Base-by-base conservation (phyloP, 2,329 filamentous ascomycete species). In the Colletotrichum camelliae region DNA sequence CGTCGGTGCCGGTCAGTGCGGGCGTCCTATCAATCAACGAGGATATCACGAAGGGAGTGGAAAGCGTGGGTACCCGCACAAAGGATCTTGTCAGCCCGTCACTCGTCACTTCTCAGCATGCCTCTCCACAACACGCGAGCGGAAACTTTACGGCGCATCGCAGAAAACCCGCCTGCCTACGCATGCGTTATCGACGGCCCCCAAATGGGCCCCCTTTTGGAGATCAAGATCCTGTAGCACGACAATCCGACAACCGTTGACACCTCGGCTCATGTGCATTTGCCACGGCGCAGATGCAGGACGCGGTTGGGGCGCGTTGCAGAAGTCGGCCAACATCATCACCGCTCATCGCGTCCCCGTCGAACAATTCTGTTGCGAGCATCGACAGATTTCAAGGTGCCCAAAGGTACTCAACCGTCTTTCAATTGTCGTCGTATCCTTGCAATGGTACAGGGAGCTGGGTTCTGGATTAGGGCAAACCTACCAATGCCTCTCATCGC, bases 91-190 rank as follows among this genome's bases (percentile, higher is more conserved):
- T 68, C 62, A 39, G 39, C 52, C 62, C 24, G 21, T 60, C 64
- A 68, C 70, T 64, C 70, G 58, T 75, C 70, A 75, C 73, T 68
- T 73, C 64, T 75, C 70, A 60, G 43, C 64, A 37, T 67, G 58
- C 70, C 62, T 73, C 70, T 65, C 43, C 43, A 52, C 43, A 52
- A 65, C 64, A 75, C 69, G 70, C 70, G 65, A 69, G 70, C 58
- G 65, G 64, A 73, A 73, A 75, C 29, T 58, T 75, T 75, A 68
- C 29, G 37, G 70, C 70, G 73, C 64, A 73, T 73, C 73, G 70
- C 70, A 73, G 70, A 60, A 73, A 37, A 24, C 73, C 73, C 43
- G 43, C 43, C 43, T 52, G 43, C 62, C 70, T 43, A 58, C 70
- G 57, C 64, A 64, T 75, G 70, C 62, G 58, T 64, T 75, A 68